A percentile compares a stretch with the other conserved stretches of the same genome.
phyloP scores from a whole-genome alignment of 352 stramenopile genomes.

The Saprolegnia parasitica region DNA sequence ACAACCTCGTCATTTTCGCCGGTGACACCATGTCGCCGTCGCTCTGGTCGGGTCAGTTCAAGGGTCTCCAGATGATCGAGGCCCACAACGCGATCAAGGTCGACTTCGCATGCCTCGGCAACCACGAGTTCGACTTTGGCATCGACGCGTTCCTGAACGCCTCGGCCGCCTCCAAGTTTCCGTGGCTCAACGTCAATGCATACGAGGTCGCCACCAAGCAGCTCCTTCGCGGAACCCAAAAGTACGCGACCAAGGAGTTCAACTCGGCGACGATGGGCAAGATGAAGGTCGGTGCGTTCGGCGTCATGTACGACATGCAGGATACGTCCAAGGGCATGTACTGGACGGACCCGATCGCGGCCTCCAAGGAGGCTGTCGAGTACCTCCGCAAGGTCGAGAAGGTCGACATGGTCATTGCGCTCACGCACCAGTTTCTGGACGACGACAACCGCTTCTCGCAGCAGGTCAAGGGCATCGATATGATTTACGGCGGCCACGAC shows the following conservation, averaged over 20 bases:
- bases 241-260: slow-evolving; percentile 49
- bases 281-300: slow-evolving; percentile 61
- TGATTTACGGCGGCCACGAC: slow-evolving; percentile 71
- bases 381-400: slow-evolving; percentile 36
- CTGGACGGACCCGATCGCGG: slow-evolving; percentile 61
- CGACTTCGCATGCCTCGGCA: slow-evolving; percentile 67
- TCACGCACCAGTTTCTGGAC: slow-evolving; percentile 62
- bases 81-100: slow-evolving; percentile 70
- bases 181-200: slow-evolving; percentile 73
- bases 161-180: slow-evolving; percentile 47
- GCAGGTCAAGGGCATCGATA: slow-evolving; percentile 52
- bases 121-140: slow-evolving; percentile 80
- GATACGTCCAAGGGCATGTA: slow-evolving; percentile 53
- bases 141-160: slow-evolving; percentile 74
- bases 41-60: slow-evolving; percentile 76
- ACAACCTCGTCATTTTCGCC: slow-evolving; percentile 71
- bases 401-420: slow-evolving; percentile 68
- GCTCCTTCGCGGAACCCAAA: slow-evolving; percentile 51
- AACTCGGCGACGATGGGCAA: slow-evolving; percentile 37
- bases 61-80: slow-evolving; percentile 73
- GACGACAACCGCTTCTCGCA: slow-evolving; percentile 72
- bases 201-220: slow-evolving; percentile 43
- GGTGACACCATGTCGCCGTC: slow-evolving; percentile 78
- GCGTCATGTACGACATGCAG: slow-evolving; percentile 78
- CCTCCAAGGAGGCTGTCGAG: slow-evolving; percentile 48